Conservation (phyloP, 2,329 filamentous ascomycete species). For the Sporothrix schenckii region DNA sequence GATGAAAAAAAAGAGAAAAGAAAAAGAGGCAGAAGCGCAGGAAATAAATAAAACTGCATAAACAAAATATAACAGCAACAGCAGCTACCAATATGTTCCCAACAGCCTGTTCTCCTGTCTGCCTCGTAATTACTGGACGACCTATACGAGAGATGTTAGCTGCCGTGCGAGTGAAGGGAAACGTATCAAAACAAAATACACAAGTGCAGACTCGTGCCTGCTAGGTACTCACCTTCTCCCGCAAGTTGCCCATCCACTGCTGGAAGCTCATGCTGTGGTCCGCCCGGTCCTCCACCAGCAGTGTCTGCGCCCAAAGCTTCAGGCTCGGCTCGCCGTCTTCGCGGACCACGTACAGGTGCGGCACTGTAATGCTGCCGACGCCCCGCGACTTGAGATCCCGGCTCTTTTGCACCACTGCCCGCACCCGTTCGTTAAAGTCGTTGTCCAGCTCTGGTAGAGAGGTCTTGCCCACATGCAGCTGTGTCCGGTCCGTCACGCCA, state of each 20-base stretch:
- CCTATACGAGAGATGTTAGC: slow-evolving; percentile 22
- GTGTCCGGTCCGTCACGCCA: slow-evolving; percentile 77
- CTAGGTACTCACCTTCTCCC: slow-evolving; percentile 77
- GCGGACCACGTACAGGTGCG: slow-evolving; percentile 88
- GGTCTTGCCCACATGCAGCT: slow-evolving; percentile 89
- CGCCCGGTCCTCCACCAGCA: slow-evolving; percentile 91
- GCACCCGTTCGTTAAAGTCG: slow-evolving; percentile 93
- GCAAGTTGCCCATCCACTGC: slow-evolving; percentile 88
- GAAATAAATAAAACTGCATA: neutral
- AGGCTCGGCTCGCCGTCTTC: slow-evolving; percentile 95
- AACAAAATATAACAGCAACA: neutral
- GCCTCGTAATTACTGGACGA: slow-evolving; percentile 25
- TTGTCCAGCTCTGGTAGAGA: slow-evolving; percentile 85
- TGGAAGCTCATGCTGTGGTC: slow-evolving; percentile 91
- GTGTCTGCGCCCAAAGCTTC: slow-evolving; percentile 94
- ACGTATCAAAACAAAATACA: neutral
- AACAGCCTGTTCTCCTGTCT: too few species aligned
- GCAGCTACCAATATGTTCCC: neutral
- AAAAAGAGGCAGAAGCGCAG: slow-evolving; percentile 4
- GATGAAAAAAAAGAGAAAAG: neutral
- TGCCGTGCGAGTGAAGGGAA: neutral
- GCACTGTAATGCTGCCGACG: slow-evolving; percentile 89
- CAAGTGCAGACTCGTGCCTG: neutral
- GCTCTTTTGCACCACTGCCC: slow-evolving; percentile 89
- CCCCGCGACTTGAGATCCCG: slow-evolving; percentile 82